phyloP scores from a whole-genome alignment of 179 eudicot species.

The Beta lomatogona region DNA sequence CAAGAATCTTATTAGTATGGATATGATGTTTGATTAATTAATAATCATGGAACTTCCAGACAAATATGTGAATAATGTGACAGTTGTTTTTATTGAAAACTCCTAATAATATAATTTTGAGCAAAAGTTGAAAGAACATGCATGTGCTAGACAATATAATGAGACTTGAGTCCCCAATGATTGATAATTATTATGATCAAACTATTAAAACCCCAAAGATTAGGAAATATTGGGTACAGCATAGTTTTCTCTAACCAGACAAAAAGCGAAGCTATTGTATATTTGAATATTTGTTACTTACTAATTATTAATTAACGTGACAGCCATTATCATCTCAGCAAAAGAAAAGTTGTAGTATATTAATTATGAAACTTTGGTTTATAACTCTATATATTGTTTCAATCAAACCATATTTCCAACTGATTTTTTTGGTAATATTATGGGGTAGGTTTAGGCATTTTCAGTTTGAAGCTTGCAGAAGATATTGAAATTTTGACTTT shows the following conservation, averaged over 20 bases:
- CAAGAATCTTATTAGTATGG: neutral
- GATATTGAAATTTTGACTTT: neutral
- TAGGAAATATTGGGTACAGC: neutral
- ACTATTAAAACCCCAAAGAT: neutral
- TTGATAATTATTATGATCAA: constrained; percentile 2
- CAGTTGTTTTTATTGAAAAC: neutral
- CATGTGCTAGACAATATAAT: constrained; percentile 24
- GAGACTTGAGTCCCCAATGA: constrained; percentile 11
- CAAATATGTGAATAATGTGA: neutral
- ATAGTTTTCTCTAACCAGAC: constrained; percentile 6
- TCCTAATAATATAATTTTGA: neutral
- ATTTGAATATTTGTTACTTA: neutral
- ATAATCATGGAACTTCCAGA: neutral
- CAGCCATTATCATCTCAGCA: constrained; percentile 9
- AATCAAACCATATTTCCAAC: neutral
- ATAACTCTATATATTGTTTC: neutral
- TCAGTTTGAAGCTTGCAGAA: neutral
- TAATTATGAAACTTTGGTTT: constrained; percentile 1
- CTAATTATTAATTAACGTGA: constrained; percentile 1
- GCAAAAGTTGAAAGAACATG: neutral
- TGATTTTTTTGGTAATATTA: too few relatives aligned
- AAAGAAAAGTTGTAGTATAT: neutral
- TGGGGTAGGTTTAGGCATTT: neutral
- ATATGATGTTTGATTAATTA: neutral
- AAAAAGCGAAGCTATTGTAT: constrained; percentile 7